Conservation (phyloP, 352 stramenopile species). For the Globisporangium paddicum region DNA sequence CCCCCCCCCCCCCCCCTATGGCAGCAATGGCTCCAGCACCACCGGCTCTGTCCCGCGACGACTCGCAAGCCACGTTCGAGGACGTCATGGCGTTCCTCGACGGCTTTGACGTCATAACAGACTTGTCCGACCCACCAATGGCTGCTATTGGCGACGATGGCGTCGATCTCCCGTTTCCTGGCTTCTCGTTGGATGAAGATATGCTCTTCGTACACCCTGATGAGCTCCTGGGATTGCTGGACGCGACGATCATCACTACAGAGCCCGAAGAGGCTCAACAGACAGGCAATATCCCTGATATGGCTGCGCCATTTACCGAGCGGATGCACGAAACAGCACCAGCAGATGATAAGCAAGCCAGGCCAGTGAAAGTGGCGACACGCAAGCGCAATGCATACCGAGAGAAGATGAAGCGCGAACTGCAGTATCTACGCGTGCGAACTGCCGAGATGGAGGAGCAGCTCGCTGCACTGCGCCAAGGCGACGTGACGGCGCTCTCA, state of each 20-base stretch:
- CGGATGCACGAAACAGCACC: no score
- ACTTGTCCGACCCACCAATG: no score
- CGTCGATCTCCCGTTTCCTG: background rate
- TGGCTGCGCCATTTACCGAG: no score
- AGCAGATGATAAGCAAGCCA: no score
- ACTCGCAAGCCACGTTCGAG: background rate
- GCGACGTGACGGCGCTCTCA: background rate
- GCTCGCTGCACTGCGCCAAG: conserved; percentile 21
- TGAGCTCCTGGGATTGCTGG: background rate
- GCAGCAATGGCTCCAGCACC: no score
- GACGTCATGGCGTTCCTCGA: conserved; percentile 11
- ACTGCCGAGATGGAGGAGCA: conserved; percentile 26
- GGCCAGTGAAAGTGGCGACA: conserved; percentile 5
- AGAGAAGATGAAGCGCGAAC: conserved; percentile 28
- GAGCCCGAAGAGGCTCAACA: no score
- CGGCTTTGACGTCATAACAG: background rate
- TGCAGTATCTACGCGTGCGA: conserved; percentile 23
- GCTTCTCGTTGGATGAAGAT: background rate
- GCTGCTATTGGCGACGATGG: no score
- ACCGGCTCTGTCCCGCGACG: no score
- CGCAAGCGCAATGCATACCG: conserved; percentile 28
- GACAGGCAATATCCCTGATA: background rate
- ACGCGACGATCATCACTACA: no score
- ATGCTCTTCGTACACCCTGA: background rate
- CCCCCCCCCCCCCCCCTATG: no score